Conservation (phyloP, 805 yeast genomes). For the Zygosaccharomyces pseudorouxii region DNA sequence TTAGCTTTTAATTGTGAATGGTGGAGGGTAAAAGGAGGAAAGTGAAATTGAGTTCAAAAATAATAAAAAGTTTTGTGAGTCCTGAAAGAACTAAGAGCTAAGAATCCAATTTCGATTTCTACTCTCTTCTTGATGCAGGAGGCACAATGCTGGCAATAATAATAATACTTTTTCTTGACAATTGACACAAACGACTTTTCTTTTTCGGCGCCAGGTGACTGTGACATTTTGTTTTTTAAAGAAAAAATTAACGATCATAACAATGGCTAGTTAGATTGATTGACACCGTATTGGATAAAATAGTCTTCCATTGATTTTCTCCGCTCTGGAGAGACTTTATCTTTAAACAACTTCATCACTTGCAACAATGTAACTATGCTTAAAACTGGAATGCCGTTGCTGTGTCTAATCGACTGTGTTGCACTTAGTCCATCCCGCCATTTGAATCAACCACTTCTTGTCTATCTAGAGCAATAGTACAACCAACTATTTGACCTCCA, state of each 20-base stretch:
- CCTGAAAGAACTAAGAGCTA: background rate
- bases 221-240: background rate
- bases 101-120: background rate
- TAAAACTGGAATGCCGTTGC: constrained; percentile 75
- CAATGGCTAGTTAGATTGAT: constrained; percentile 10
- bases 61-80: background rate
- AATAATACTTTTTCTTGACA: background rate
- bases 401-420: constrained; percentile 68
- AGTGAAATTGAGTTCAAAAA: background rate
- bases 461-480: constrained; percentile 89
- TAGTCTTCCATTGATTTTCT: constrained; percentile 55
- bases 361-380: constrained; percentile 74
- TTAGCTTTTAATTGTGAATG: background rate
- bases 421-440: constrained; percentile 51
- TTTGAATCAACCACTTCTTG: constrained; percentile 78
- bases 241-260: background rate
- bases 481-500: constrained; percentile 72
- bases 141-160: background rate
- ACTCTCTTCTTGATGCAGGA: background rate
- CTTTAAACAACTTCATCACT: constrained; percentile 58
- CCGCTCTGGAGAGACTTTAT: constrained; percentile 53
- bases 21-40: no score
- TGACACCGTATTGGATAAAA: constrained; percentile 38
- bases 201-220: background rate
- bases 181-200: background rate